phyloP scores from a whole-genome alignment of 441 rosid genomes.

The Brassica hybrid region DNA sequence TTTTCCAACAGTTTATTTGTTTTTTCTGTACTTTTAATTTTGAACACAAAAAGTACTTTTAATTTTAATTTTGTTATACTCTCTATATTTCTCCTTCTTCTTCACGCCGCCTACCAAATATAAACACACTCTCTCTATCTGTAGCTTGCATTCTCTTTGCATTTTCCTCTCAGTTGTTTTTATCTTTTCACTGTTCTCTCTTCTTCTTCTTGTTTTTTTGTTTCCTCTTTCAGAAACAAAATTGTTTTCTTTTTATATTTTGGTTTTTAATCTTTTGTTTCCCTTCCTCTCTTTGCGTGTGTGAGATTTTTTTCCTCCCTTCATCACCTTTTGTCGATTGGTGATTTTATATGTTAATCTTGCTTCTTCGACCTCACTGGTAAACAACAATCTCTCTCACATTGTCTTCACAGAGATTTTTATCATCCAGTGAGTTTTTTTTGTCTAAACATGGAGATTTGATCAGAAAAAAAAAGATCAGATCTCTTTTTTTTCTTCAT shows the following conservation, averaged over 20 bases:
- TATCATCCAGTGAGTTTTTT: neutral
- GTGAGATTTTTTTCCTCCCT: slow-evolving; percentile 42
- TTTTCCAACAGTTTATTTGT: neutral
- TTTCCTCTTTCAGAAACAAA: slow-evolving; percentile 12
- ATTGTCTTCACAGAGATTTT: slow-evolving; percentile 27
- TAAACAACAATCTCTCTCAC: slow-evolving; percentile 24
- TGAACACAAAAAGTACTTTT: too few relatives aligned
- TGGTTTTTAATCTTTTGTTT: slow-evolving; percentile 22
- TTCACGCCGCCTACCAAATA: slow-evolving; percentile 78
- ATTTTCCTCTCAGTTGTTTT: slow-evolving; percentile 43
- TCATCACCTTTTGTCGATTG: slow-evolving; percentile 34
- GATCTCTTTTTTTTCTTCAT: neutral
- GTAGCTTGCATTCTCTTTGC: slow-evolving; percentile 56
- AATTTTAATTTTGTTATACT: neutral
- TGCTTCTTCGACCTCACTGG: slow-evolving; percentile 35
- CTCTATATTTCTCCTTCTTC: slow-evolving; percentile 65
- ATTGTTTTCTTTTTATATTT: slow-evolving; percentile 18
- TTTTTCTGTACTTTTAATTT: neutral
- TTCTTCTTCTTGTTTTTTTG: slow-evolving; percentile 2
- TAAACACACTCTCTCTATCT: slow-evolving; percentile 37
- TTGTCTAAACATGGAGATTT: slow-evolving; percentile 20
- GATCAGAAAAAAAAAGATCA: slow-evolving; percentile 34
- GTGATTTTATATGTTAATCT: slow-evolving; percentile 24
- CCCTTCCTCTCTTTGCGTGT: slow-evolving; percentile 46
- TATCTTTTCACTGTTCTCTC: slow-evolving; percentile 22